These are phyloP conservation scores for Aspergillus leporis DNA, from an alignment of 495 filamentous ascomycete species.

Conservation along the genomic window DNA sequence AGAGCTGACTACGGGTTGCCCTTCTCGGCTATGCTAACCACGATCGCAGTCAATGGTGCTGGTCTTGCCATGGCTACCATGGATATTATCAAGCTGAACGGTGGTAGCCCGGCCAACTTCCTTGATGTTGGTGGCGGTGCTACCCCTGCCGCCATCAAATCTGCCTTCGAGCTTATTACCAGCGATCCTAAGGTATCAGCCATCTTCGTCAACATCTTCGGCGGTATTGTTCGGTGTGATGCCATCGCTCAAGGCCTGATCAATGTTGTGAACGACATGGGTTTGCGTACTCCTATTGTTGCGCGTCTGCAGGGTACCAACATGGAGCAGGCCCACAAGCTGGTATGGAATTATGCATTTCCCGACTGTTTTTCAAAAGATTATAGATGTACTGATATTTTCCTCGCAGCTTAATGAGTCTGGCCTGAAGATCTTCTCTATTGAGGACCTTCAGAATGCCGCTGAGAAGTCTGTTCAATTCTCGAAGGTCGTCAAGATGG, in stretches of 20 bases:
- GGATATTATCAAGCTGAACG: conserved; percentile 99
- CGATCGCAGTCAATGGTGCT: conserved; percentile 78
- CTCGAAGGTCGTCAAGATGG: conserved; percentile 98
- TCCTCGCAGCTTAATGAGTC: conserved; percentile 80
- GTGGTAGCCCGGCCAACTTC: conserved; percentile 95
- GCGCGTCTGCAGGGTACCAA: conserved; percentile 97
- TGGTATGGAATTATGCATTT: conserved; percentile 47
- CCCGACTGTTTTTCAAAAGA: not conserved
- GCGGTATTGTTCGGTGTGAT: conserved; percentile 97
- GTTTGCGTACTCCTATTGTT: conserved; percentile 93
- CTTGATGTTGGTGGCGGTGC: conserved; percentile 97
- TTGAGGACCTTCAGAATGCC: conserved; percentile 95
- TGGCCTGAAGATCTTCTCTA: conserved; percentile 98
- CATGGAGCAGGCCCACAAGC: conserved; percentile 90
- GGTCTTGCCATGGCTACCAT: conserved; percentile 99
- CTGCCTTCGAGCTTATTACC: conserved; percentile 97
- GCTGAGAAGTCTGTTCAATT: conserved; percentile 99
- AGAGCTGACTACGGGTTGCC: conserved; percentile 4
- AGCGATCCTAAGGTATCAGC: conserved; percentile 97
- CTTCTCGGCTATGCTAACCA: conserved; percentile 21
- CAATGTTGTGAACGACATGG: conserved; percentile 88
- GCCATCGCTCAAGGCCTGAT: conserved; percentile 97
- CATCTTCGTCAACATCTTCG: conserved; percentile 99
- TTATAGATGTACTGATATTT: conserved; percentile 11
- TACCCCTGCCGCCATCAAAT: conserved; percentile 93